Evolutionary conservation across 768 basidiomycete species (phyloP), one percentile per base, ranked within the genome.

Genomic region (Psilocybe sp.): DNA sequence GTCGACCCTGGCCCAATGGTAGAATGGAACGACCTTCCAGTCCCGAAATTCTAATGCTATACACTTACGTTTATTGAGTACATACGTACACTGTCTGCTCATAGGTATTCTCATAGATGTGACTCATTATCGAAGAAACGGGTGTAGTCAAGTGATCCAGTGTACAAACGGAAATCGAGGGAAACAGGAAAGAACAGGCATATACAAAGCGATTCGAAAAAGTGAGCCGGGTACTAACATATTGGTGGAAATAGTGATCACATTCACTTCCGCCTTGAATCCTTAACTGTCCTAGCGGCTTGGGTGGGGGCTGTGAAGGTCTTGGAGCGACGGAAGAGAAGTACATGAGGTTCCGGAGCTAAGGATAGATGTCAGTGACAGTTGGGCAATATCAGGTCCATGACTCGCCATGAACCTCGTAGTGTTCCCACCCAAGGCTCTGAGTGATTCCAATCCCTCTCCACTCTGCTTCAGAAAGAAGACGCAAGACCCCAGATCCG

Each of bases 401-500:
- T 11, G 48, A 44, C 77, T 55, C 55, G 87, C 93, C 90, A 61
- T 98, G 95, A n/a, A 95, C 90, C 74, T 95, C 94, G 61, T 95
- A 98, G 60, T 97, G 94, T 63, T 92, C 89, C 94, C 95, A 98
- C 3, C 95, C 95, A 18, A 96, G 74, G 67, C 91, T 94, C 70
- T 99, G 96, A 37, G 88, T 89, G 55, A 98, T 96, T 8, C 96
- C 96, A 49, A 99, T 92, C 0, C 90, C 89, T 65, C 96, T 80
- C 96, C 96, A 99, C 69, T 99, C 97, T 38, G 78, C 70, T 64
- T 99, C 96, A 3, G 80, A 66, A 49, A 98, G 72, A 37, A 98
- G 80, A 3, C 94, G 82, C 47, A 98, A 76, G 4, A 86, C 81
- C 5, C 91, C 90, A 37, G 81, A 77, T 12, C 78, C 74, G 49